Evolutionary conservation across 805 yeast species (phyloP), one percentile per base, ranked within the genome.

Genomic region (Saturnispora saitoi): DNA sequence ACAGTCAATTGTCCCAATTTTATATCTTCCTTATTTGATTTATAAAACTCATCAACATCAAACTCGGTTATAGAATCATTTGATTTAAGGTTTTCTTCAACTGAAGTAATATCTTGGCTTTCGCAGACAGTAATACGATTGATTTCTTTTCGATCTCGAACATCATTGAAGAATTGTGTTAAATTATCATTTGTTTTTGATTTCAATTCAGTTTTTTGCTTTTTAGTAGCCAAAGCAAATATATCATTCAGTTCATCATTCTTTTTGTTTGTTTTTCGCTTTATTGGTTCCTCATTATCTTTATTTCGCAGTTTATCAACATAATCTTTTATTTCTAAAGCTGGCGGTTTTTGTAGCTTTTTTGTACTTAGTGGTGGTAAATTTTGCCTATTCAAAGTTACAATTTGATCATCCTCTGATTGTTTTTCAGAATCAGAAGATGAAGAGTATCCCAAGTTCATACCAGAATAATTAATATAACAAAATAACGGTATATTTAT

Each of bases 21-120:
- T 12, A 63, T 63, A 34, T 63, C 52, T 14, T 56, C 41, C 26
- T 58, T 60, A 50, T 72, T 70, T 26, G 58, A 50, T 11, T 55
- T 45, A 48, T 73, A 73, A 49, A 70, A 72, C 11, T 66, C 60
- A 43, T 60, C 63, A 54, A 72, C 63, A 47, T 62, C 58, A 50
- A 70, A 61, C 19, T 71, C 73, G 1, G 29, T 32, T 7, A 32
- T 32, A 19, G 31, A 10, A 7, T 15, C 37, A 12, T 19, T 29
- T 19, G 22, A 15, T 15, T 30, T 26, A 12, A 6, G 8, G 2
- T 15, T 37, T 4, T 14, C 29, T 26, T 12, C 40, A 12, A 10
- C 28, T 14, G 40, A 31, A 19, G 8, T 24, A 11, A 14, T n/a
- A 31, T 19, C 34, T 6, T 12, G 37, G 14, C 9, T 5, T 6